Conservation (phyloP, 2,329 filamentous ascomycete species). For the Fusarium temperatum region DNA sequence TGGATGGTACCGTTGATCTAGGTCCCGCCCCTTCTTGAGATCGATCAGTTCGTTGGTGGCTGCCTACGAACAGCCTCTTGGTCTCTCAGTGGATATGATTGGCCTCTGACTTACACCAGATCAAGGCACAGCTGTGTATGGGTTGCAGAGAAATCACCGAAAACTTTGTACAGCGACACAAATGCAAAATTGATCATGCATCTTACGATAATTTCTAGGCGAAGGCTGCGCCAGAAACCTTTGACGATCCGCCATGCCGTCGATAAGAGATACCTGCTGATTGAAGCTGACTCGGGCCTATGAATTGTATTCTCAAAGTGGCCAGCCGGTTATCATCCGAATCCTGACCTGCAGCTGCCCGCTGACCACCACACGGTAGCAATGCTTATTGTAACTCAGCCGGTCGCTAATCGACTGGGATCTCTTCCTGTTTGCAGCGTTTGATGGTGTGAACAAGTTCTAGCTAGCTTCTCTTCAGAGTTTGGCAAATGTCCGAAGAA, state of each 20-base stretch:
- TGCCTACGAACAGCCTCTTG: slow-evolving; percentile 17
- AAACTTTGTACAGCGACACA: neutral
- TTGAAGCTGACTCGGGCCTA: slow-evolving; percentile 7
- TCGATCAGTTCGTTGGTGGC: slow-evolving; percentile 31
- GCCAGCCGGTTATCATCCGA: slow-evolving; percentile 9
- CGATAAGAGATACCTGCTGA: neutral
- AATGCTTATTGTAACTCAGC: slow-evolving; percentile 15
- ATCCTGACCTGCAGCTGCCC: slow-evolving; percentile 9
- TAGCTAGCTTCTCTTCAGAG: neutral
- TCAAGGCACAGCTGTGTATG: slow-evolving; percentile 7
- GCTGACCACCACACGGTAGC: slow-evolving; percentile 15
- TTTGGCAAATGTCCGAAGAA: neutral
- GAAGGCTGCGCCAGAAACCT: neutral
- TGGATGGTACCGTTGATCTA: slow-evolving; percentile 21
- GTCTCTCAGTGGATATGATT: slow-evolving; percentile 22
- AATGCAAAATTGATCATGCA: neutral
- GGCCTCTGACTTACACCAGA: slow-evolving; percentile 28
- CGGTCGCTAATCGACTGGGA: slow-evolving; percentile 16
- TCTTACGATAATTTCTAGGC: neutral
- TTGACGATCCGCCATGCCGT: neutral
- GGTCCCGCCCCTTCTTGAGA: slow-evolving; percentile 26
- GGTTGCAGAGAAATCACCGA: slow-evolving; percentile 11
- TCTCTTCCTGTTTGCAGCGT: neutral
- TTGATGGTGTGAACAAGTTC: neutral
- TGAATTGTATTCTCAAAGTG: slow-evolving; percentile 1